Evolutionary conservation across 2,329 filamentous ascomycete species (phyloP).

Genomic region (Fusarium sp.): DNA sequence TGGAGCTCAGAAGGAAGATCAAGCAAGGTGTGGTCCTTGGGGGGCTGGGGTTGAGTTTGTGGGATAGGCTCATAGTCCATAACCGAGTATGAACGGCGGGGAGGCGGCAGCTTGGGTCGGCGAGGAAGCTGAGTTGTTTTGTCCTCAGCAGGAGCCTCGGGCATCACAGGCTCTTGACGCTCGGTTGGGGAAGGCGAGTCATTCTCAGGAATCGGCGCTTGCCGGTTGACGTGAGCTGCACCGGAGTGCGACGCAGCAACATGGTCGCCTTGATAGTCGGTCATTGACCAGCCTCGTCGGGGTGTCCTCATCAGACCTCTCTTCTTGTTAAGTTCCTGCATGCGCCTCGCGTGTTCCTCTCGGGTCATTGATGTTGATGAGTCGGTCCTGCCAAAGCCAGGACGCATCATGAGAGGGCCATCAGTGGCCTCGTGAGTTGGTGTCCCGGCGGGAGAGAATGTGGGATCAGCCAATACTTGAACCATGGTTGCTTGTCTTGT

Average conservation of each 20-base stretch:
- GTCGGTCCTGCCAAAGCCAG: constrained; percentile 41
- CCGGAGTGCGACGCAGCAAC: constrained; percentile 38
- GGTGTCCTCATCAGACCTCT: constrained; percentile 54
- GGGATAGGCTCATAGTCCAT: constrained; percentile 66
- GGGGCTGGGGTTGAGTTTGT: constrained; percentile 60
- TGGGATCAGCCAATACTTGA: constrained; percentile 48
- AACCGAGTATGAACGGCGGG: constrained; percentile 69
- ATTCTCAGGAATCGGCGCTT: constrained; percentile 53
- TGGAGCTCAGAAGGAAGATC: constrained; percentile 70
- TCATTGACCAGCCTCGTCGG: constrained; percentile 60
- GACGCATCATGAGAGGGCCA: constrained; percentile 37
- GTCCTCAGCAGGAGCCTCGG: constrained; percentile 28
- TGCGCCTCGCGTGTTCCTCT: constrained; percentile 57
- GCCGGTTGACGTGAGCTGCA: constrained; percentile 43
- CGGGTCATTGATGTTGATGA: constrained; percentile 49
- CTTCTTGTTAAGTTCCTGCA: constrained; percentile 54
- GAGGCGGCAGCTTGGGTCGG: constrained; percentile 57
- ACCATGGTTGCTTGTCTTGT: constrained; percentile 46
- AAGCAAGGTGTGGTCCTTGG: constrained; percentile 59
- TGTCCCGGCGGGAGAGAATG: constrained; percentile 45
- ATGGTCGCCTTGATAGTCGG: constrained; percentile 56
- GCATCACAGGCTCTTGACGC: constrained; percentile 27
- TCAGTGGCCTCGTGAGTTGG: constrained; percentile 42
- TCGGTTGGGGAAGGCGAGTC: constrained; percentile 30
- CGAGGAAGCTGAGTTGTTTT: constrained; percentile 44